Percentiles rank a stretch among this genome's conserved stretches.
These are phyloP conservation scores for Ustilago bromivora DNA, from an alignment of 1,284 basidiomycete genomes.

Conservation along the genomic window DNA sequence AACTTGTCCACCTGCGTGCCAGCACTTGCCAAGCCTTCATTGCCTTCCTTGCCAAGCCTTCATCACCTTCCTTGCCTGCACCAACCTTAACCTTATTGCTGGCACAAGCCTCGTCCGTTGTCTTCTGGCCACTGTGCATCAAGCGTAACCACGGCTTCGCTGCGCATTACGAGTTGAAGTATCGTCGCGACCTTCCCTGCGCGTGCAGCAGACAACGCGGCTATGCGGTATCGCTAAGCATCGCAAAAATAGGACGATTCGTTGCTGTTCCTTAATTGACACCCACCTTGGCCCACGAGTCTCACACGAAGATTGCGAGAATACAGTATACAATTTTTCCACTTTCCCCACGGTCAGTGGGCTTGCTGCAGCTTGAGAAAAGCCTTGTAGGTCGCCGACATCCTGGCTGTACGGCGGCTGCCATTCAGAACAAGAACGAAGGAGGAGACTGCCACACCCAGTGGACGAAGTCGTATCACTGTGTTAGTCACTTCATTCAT, in stretches of 20 bases:
- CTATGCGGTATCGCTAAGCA: not conserved
- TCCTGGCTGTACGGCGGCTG: not conserved
- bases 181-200: not conserved
- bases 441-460: not conserved
- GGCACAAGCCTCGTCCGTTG: not conserved
- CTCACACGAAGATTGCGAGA: not conserved
- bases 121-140: not conserved
- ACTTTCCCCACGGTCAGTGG: not conserved
- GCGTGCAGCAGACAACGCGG: not conserved
- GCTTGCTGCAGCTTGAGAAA: not conserved
- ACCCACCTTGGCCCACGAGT: not conserved
- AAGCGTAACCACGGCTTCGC: not conserved
- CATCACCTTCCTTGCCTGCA: not conserved
- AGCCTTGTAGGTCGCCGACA: not conserved
- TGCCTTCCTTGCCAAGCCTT: not conserved
- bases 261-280: not conserved
- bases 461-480: not conserved
- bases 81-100: not conserved
- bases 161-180: not conserved
- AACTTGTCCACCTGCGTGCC: not conserved
- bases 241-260: not conserved
- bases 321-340: too few species aligned
- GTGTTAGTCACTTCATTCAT: not conserved
- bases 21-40: not conserved
- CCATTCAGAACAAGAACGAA: not conserved